phyloP scores from a whole-genome alignment of 2,329 filamentous ascomycete genomes.

The Pyrenophora graminea region DNA sequence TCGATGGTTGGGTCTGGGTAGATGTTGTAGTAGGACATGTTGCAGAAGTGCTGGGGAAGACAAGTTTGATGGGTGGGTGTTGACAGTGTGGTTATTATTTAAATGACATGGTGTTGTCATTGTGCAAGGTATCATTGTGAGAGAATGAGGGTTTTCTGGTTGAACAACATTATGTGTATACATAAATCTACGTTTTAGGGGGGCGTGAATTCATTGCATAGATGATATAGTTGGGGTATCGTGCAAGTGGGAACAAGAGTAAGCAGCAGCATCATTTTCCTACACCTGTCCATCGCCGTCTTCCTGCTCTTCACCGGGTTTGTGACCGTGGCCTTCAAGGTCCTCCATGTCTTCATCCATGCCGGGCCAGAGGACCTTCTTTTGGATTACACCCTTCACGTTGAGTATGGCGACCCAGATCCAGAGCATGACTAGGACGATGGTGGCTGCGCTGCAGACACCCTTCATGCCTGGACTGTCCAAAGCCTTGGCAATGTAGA shows the following conservation, averaged over 20 bases:
- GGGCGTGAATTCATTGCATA: too few relatives aligned
- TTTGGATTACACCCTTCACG: slow-evolving; percentile 52
- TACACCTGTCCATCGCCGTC: not conserved
- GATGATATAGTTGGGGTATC: too few relatives aligned
- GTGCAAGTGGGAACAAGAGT: too few relatives aligned
- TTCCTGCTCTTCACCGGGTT: slow-evolving; percentile 15
- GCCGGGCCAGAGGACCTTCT: slow-evolving; percentile 61
- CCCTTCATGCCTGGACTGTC: slow-evolving; percentile 57
- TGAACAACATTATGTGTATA: too few relatives aligned
- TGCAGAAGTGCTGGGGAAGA: not conserved
- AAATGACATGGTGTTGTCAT: too few relatives aligned
- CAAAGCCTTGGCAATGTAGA: slow-evolving; percentile 57
- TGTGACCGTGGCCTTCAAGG: slow-evolving; percentile 19
- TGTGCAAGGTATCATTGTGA: too few relatives aligned
- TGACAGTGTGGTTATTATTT: too few relatives aligned
- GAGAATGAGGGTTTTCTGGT: too few relatives aligned
- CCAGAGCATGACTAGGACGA: slow-evolving; percentile 59
- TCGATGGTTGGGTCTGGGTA: slow-evolving; percentile 8
- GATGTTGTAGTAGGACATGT: slow-evolving; percentile 15
- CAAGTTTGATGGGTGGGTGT: not conserved
- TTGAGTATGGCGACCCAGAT: slow-evolving; percentile 57
- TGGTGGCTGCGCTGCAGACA: slow-evolving; percentile 59
- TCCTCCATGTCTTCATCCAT: slow-evolving; percentile 62
- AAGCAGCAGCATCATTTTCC: not conserved
- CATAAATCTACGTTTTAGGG: too few relatives aligned